These are phyloP conservation scores for Paxillus involutus DNA, from an alignment of 768 basidiomycete genomes.

Conservation along the genomic window DNA sequence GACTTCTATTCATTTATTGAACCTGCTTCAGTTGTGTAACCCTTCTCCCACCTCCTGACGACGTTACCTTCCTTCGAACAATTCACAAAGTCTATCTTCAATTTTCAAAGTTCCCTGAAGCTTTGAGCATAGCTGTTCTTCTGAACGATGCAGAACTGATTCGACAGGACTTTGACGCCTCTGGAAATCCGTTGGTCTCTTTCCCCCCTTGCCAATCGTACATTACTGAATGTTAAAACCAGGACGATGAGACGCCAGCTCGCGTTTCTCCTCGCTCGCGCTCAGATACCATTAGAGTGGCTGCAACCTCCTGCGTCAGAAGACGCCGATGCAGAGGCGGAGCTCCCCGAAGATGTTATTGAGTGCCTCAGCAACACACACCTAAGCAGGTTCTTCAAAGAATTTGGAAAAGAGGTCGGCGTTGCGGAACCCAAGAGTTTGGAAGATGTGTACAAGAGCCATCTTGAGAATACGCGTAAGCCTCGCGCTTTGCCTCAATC, in stretches of 20 bases:
- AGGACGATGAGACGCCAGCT: conserved; percentile 94
- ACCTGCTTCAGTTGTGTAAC: conserved; percentile 66
- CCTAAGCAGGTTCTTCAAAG: conserved; percentile 80
- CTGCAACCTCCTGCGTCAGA: conserved; percentile 55
- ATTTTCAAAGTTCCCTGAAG: conserved; percentile 87
- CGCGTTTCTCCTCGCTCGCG: conserved; percentile 89
- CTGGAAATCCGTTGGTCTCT: conserved; percentile 76
- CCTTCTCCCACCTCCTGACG: conserved; percentile 90
- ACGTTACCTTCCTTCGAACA: conserved; percentile 82
- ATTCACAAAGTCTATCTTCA: conserved; percentile 89
- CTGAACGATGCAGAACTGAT: conserved; percentile 80
- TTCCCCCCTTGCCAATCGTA: not conserved
- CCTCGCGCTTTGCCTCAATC: not conserved
- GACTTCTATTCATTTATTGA: conserved; percentile 2
- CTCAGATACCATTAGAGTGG: conserved; percentile 91
- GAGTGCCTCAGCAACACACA: conserved; percentile 86
- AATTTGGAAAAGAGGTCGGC: conserved; percentile 92
- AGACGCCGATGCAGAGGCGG: conserved; percentile 57
- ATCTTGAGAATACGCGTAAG: conserved; percentile 87
- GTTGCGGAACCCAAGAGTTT: conserved; percentile 87
- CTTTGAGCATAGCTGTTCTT: conserved; percentile 81
- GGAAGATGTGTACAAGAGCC: conserved; percentile 97
- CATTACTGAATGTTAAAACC: not conserved
- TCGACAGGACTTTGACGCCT: conserved; percentile 83
- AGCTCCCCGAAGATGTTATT: conserved; percentile 77